phyloP scores from a whole-genome alignment of 1,284 basidiomycete genomes.

The Testicularia cyperi region DNA sequence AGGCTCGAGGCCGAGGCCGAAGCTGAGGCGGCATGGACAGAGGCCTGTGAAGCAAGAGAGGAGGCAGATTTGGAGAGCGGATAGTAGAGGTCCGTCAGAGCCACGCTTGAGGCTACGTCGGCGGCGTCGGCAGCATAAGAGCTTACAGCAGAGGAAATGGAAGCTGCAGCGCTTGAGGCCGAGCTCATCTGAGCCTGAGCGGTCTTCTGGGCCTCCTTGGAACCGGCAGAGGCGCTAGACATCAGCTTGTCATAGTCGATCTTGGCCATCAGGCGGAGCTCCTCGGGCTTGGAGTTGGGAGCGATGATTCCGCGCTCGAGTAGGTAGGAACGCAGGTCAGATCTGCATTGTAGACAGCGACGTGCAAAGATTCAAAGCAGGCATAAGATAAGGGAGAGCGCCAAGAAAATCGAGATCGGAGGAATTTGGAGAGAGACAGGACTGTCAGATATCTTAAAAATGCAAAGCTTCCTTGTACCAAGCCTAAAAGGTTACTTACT shows the following conservation, averaged over 20 bases:
- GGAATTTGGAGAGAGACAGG: background rate
- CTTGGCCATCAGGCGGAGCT: constrained; percentile 52
- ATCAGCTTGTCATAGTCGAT: constrained; percentile 49
- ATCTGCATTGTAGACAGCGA: constrained; percentile 6
- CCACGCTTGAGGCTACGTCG: constrained; percentile 27
- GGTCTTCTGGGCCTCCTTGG: constrained; percentile 25
- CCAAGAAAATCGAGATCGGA: background rate
- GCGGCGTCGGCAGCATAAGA: constrained; percentile 24
- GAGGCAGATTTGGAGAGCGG: constrained; percentile 38
- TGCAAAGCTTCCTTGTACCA: background rate
- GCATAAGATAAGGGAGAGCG: no score
- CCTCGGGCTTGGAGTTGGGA: constrained; percentile 50
- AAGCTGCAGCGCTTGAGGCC: constrained; percentile 40
- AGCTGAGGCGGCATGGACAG: constrained; percentile 25
- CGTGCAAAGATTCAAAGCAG: no score
- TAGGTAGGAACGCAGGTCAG: constrained; percentile 54
- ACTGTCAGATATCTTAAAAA: background rate
- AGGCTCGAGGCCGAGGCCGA: constrained; percentile 12
- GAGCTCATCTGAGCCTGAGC: constrained; percentile 31
- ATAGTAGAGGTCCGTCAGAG: constrained; percentile 48
- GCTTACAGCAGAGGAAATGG: constrained; percentile 48
- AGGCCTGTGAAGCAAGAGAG: constrained; percentile 40
- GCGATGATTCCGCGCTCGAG: constrained; percentile 58
- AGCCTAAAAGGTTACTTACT: constrained; percentile 30
- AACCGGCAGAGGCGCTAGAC: constrained; percentile 21